Evolutionary conservation across 257 asterid species (phyloP).

Genomic region (Penstemon eatonii): DNA sequence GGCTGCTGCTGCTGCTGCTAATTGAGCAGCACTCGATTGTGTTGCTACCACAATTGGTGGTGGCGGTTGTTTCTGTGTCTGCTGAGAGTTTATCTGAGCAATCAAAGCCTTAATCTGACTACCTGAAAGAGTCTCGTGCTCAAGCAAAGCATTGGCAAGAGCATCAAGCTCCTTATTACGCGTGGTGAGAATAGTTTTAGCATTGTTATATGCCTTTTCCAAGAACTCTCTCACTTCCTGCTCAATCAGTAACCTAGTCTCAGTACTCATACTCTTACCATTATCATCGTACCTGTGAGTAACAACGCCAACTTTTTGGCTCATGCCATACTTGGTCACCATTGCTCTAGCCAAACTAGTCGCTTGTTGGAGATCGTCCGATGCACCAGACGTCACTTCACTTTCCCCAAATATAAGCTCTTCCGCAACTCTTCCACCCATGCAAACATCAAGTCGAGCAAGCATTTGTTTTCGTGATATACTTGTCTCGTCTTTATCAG

Average conservation of each 20-base stretch:
- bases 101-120: slow-evolving; percentile 68
- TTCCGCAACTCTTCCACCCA: slow-evolving; percentile 96
- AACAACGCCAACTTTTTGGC: slow-evolving; percentile 73
- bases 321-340: slow-evolving; percentile 88
- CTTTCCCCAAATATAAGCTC: slow-evolving; percentile 84
- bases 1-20: slow-evolving; percentile 64
- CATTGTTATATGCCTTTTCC: slow-evolving; percentile 68
- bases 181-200: slow-evolving; percentile 59
- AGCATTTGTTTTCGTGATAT: slow-evolving; percentile 81
- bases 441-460: slow-evolving; percentile 74
- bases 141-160: slow-evolving; percentile 77
- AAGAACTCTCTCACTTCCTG: slow-evolving; percentile 62
- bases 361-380: slow-evolving; percentile 73
- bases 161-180: slow-evolving; percentile 72
- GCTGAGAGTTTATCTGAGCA: slow-evolving; percentile 46
- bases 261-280: slow-evolving; percentile 93
- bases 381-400: slow-evolving; percentile 90
- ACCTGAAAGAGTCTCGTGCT: slow-evolving; percentile 79
- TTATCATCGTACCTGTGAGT: slow-evolving; percentile 74
- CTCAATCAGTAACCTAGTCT: slow-evolving; percentile 79
- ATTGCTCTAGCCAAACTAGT: slow-evolving; percentile 73
- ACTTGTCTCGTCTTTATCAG: slow-evolving; percentile 82
- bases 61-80: slow-evolving; percentile 39
- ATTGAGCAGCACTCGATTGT: slow-evolving; percentile 49
- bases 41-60: slow-evolving; percentile 43